Evolutionary conservation across 306 rosid species (phyloP), one percentile per base, ranked within the genome.

Genomic region (Cicer yamashitae): DNA sequence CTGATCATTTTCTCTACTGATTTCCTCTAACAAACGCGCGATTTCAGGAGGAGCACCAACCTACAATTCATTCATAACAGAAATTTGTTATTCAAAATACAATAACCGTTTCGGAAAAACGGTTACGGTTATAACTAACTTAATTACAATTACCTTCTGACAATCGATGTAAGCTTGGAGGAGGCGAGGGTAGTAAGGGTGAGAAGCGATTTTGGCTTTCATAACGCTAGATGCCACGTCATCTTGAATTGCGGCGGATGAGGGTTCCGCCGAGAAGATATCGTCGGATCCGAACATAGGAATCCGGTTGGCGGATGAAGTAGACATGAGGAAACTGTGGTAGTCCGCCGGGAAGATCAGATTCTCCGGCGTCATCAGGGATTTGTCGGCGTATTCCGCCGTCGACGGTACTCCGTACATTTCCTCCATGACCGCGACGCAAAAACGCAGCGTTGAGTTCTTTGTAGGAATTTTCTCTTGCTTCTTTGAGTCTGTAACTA

Each of bases 21-120:
- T 89, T 84, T 88, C 97, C 11, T 91, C 98, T 14, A 96, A 82
- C 82, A 89, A 85, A 47, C 85, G 53, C 50, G 91, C 93, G 13
- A 92, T 88, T 79, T 92, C 99, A 59, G 96, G 96, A 47, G 99
- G 96, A 59, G 99, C 99, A 44, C 99, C 99, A 2, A 94, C 97
- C 98, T 94, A 67, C 1, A 48, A 30, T 30, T 4, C 30, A 12
- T 4, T 22, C 40, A 7, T 10, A 51, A 45, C 51, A 30, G 2
- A 48, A 75, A 48, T 22, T 57, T 34, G 53, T 57, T 45, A 8
- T 25, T 25, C 0, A 37, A 7, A 14, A 8, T 20, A 20, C 25
- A 7, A 59, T 30, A 73, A 80, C 74, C 38, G 79, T 71, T 51
- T 62, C 37, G 6, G 25, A 14, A 15, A 4, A 37, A 54, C 75